A percentile compares a stretch with the other conserved stretches of the same genome.
These are phyloP conservation scores for Globisporangium iwayamae DNA, from an alignment of 352 stramenopile genomes.

Conservation along the genomic window DNA sequence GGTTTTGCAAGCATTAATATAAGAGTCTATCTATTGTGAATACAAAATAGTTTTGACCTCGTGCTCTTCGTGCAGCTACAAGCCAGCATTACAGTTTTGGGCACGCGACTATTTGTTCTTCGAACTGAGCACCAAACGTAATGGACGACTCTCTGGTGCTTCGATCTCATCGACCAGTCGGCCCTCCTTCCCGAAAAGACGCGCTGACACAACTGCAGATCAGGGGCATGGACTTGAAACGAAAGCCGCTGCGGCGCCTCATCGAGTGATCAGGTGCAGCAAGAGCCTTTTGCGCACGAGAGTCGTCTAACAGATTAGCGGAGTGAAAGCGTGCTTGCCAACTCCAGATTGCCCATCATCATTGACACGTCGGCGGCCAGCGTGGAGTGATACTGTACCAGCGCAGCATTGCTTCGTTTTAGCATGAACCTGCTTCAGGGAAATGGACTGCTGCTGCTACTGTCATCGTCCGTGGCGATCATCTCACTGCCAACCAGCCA, in stretches of 20 bases:
- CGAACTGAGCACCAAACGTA: not conserved
- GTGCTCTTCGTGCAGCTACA: not conserved
- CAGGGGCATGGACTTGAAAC: not conserved
- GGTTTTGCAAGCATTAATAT: slow-evolving; percentile 7
- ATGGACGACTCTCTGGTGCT: slow-evolving; percentile 4
- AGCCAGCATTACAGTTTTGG: not conserved
- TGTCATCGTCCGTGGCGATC: not conserved
- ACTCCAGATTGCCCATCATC: not conserved
- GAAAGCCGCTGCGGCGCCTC: slow-evolving; percentile 2
- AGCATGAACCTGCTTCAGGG: slow-evolving; percentile 2
- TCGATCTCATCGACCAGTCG: not conserved
- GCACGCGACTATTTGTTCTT: not conserved
- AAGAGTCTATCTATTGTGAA: slow-evolving; percentile 15
- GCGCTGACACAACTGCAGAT: not conserved
- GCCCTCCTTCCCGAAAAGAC: slow-evolving; percentile 1
- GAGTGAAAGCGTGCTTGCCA: not conserved
- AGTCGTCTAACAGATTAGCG: not conserved
- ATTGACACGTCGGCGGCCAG: not conserved
- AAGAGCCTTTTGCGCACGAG: not conserved
- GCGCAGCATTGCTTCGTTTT: not conserved
- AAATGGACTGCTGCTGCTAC: not conserved
- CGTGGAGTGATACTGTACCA: not conserved
- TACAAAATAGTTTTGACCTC: slow-evolving; percentile 7
- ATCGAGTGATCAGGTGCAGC: not conserved
- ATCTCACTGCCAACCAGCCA: not conserved